A percentile compares a stretch with the other conserved stretches of the same genome.
These are phyloP conservation scores for Claviceps monticola DNA, from an alignment of 2,329 filamentous ascomycete species.

Conservation along the genomic window DNA sequence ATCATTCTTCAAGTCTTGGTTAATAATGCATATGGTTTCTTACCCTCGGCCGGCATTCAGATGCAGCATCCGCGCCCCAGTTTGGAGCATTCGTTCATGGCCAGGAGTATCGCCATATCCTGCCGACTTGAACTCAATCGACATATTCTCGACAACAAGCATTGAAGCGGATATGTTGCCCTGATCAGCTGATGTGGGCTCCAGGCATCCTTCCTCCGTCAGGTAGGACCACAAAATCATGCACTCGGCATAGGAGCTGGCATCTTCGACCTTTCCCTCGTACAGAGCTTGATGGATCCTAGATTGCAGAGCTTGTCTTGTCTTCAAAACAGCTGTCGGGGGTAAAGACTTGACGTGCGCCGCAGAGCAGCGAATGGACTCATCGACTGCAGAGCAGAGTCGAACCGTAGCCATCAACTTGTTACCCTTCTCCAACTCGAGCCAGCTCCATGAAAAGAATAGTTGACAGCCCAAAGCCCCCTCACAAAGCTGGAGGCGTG, in stretches of 20 bases:
- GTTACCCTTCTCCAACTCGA: slow-evolving; percentile 36
- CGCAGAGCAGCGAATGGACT: slow-evolving; percentile 8
- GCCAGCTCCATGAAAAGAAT: slow-evolving; percentile 53
- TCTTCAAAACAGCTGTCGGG: slow-evolving; percentile 35
- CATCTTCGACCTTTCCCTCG: slow-evolving; percentile 30
- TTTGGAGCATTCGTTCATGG: slow-evolving; percentile 57
- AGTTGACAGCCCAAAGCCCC: slow-evolving; percentile 24
- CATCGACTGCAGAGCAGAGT: slow-evolving; percentile 27
- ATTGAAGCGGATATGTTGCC: slow-evolving; percentile 42
- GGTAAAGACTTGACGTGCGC: slow-evolving; percentile 10
- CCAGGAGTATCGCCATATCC: slow-evolving; percentile 18
- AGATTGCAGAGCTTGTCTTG: slow-evolving; percentile 37
- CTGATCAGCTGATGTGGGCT: slow-evolving; percentile 32
- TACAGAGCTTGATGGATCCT: slow-evolving; percentile 43
- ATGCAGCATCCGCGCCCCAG: slow-evolving; percentile 50
- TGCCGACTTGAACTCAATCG: slow-evolving; percentile 27
- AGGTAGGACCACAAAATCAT: slow-evolving; percentile 56
- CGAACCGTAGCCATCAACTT: slow-evolving; percentile 21
- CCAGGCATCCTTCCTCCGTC: slow-evolving; percentile 24
- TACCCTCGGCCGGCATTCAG: slow-evolving; percentile 47
- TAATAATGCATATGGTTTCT: slow-evolving; percentile 10
- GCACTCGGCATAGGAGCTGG: slow-evolving; percentile 45
- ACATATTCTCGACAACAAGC: slow-evolving; percentile 25
- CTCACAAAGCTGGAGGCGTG: slow-evolving; percentile 8
- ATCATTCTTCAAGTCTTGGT: background rate